phyloP scores from a whole-genome alignment of 305 asterid species.

The Fraxinus latifolia region DNA sequence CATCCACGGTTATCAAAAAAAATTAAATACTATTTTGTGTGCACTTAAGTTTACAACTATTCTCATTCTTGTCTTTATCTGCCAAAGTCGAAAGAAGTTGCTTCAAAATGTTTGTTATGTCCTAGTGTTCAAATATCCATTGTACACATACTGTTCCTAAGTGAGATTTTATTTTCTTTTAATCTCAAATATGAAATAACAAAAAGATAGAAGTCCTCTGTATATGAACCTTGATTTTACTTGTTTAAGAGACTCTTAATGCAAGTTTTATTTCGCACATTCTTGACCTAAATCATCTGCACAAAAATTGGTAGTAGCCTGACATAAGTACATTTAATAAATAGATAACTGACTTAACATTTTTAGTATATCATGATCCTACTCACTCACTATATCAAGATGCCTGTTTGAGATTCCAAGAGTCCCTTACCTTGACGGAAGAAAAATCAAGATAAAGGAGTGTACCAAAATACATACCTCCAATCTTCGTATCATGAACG shows the following conservation, averaged over 20 bases:
- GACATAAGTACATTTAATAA: background rate
- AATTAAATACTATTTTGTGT: background rate
- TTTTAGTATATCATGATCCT: background rate
- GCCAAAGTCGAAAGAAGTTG: background rate
- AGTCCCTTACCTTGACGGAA: background rate
- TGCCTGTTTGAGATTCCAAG: background rate
- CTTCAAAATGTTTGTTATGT: background rate
- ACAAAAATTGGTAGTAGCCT: background rate
- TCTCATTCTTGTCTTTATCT: background rate
- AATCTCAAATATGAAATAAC: background rate
- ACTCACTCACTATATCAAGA: background rate
- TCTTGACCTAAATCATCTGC: background rate
- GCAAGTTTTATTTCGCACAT: background rate
- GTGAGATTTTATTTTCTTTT: background rate
- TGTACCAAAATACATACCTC: background rate
- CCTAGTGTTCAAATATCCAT: background rate
- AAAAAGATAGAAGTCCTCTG: background rate
- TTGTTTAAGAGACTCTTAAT: conserved; percentile 10
- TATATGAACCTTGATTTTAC: background rate
- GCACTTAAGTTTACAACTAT: background rate
- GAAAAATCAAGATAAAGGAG: background rate
- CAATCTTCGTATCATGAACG: background rate
- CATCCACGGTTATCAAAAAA: no score
- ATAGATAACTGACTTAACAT: background rate
- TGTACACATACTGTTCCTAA: background rate